Conservation (phyloP, 495 filamentous ascomycete genomes). For the Cudoniella acicularis region DNA sequence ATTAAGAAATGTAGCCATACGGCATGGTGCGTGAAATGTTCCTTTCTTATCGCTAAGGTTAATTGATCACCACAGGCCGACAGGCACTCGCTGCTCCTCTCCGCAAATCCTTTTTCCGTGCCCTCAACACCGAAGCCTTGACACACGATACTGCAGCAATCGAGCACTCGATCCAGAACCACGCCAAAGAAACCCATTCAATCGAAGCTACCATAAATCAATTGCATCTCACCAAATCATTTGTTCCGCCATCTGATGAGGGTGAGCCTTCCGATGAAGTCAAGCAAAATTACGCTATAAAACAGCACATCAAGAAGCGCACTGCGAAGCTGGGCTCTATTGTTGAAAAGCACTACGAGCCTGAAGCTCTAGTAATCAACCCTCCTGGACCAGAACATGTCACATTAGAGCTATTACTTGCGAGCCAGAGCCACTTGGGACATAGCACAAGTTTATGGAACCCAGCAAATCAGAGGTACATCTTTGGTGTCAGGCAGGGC, state of each 20-base stretch:
- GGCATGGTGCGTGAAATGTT: conserved; percentile 41
- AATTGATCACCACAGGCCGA: too few species aligned
- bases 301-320: conserved; percentile 18
- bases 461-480: conserved; percentile 90
- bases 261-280: conserved; percentile 13
- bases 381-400: conserved; percentile 76
- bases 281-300: conserved; percentile 3
- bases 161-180: conserved; percentile 12
- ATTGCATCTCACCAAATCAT: conserved; percentile 7
- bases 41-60: too few species aligned
- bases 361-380: conserved; percentile 59
- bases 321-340: conserved; percentile 49
- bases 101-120: conserved; percentile 31
- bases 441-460: conserved; percentile 94
- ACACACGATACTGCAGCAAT: conserved; percentile 7
- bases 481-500: conserved; percentile 83
- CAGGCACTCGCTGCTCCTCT: conserved; percentile 40
- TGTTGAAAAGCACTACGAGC: conserved; percentile 57
- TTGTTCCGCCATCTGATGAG: conserved; percentile 12
- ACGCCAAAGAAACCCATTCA: conserved; percentile 15
- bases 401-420: conserved; percentile 88
- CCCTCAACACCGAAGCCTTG: conserved; percentile 21
- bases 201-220: conserved; percentile 18
- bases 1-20: conserved; percentile 45
- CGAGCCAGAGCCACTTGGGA: conserved; percentile 85